Base-by-base conservation (phyloP, 495 filamentous ascomycete species). In the Penicillium coffeae region DNA sequence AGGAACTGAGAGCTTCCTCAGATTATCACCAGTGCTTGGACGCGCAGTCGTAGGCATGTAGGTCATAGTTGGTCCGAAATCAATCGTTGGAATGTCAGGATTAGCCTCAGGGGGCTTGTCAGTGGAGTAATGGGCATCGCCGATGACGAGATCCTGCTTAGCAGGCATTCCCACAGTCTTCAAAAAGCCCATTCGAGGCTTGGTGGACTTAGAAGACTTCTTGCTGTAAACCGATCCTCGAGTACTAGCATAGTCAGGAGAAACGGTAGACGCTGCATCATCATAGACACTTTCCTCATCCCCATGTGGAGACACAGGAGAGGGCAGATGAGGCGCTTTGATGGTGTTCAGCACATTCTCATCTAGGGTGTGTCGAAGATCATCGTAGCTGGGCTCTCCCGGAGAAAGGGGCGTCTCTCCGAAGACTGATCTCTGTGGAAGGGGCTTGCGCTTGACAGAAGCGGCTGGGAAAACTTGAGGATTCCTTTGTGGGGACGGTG, bases 61-160 rank as follows among this genome's bases (percentile, higher is more conserved):
- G 0, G 71, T 66, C 62, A 81, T 66, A 1, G 92, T 96, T 14
- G 82, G 89, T 0, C 92, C 92, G 63, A 97, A 97, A 59, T 97
- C 87, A 49, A 97, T 78, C 8, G 71, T 67, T 1, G 90, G 89
- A 47, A 94, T 86, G 38, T 83, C 77, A 16, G 77, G 47, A 47
- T 65, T 71, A 59, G 56, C 34, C 47, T 63, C 45, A 42, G 53
- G 34, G 37, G 52, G 48, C 42, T 60, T 63, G 25, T 71, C 65
- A 14, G 69, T 54, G 21, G 69, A 58, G 46, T 84, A 86, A 45
- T 65, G 77, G 47, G 73, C 70, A 64, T 86, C 83, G 3, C 83
- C 83, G 52, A 86, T 79, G 36, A 85, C 71, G 18, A 80, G 64
- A 27, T 77, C 64, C 21, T 76, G 76, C 22, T 59, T 54, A 15